phyloP scores from a whole-genome alignment of 2,329 filamentous ascomycete species.

The Phaeosphaeria sp. region DNA sequence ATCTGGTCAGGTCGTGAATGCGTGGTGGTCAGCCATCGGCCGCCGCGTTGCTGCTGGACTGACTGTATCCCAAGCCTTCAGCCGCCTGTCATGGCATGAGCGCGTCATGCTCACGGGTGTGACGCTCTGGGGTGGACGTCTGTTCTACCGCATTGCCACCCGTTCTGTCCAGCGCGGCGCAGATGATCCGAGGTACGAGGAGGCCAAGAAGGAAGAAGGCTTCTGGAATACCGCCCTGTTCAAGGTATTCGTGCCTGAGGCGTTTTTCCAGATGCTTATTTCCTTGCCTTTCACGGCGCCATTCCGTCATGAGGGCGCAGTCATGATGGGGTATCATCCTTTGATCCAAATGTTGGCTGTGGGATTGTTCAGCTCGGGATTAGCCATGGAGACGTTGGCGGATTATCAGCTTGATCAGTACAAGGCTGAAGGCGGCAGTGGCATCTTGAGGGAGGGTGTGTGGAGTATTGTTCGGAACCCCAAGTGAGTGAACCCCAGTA shows the following conservation, averaged over 20 bases:
- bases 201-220: slow-evolving; percentile 57
- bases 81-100: slow-evolving; percentile 60
- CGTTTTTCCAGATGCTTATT: slow-evolving; percentile 63
- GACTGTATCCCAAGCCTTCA: slow-evolving; percentile 55
- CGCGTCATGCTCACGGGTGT: slow-evolving; percentile 63
- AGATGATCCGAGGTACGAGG: slow-evolving; percentile 64
- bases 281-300: slow-evolving; percentile 64
- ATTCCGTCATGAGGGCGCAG: slow-evolving; percentile 55
- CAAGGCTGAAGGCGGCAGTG: slow-evolving; percentile 50
- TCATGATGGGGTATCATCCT: slow-evolving; percentile 46
- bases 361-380: slow-evolving; percentile 63
- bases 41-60: slow-evolving; percentile 57
- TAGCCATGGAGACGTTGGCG: slow-evolving; percentile 63
- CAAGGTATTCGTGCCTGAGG: slow-evolving; percentile 64
- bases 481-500: slow-evolving; percentile 59
- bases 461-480: slow-evolving; percentile 68
- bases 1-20: slow-evolving; percentile 61
- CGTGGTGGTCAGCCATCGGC: slow-evolving; percentile 67
- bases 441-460: slow-evolving; percentile 62
- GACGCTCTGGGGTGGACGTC: slow-evolving; percentile 63
- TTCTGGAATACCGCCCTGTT: slow-evolving; percentile 66
- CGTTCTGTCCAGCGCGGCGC: slow-evolving; percentile 58
- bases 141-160: slow-evolving; percentile 62
- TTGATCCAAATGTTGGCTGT: slow-evolving; percentile 54
- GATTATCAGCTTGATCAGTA: slow-evolving; percentile 63